Base-by-base conservation (phyloP, 768 basidiomycete species). In the Rhizopogon rudus region DNA sequence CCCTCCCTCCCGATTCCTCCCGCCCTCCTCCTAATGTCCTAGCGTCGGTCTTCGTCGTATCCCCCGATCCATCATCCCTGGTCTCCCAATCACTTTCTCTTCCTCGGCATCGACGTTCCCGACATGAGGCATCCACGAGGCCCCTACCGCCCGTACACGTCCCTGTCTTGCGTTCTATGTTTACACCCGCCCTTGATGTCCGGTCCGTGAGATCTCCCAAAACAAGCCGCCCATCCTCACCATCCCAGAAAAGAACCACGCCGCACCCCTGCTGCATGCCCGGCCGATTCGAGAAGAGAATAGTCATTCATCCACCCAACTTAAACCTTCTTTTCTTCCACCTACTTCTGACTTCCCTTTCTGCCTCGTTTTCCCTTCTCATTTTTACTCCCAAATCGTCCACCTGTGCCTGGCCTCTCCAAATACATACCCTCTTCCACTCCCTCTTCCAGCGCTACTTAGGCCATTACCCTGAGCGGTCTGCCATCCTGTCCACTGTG, bases 111-210 rank as follows among this genome's bases (percentile, higher is more conserved):
- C 35, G 35, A 22, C 46, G 35, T 10, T 5, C 35, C 13, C 35
- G 12, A 48, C 46, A 49, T 35, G 48, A 49, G 48, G 48, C 33
- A 37, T 10, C 22, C 48, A 49, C 48, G 48, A 49, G 48, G 48
- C 20, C 8, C 14, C 20, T 35, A 35, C 48, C 46, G 46, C 46
- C 46, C 46, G 35, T 37, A 33, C 46, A 33, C 46, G 35, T 49
- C 46, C 33, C 37, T 33, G 33, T 49, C 31, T 33, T 33, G 3
- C 33, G 46, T 48, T 48, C 48, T 49, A 49, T 48, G 46, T 48
- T 35, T 48, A 48, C 46, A 48, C 46, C 46, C 46, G 46, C 46
- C 46, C 46, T 48, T 48, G 46, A 48, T 48, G 28, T 20, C 20
- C 46, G 46, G 46, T 48, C 46, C 46, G 46, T 48, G 35, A 37